Percentiles rank a stretch among this genome's conserved stretches.
Conservation (phyloP, 2,329 filamentous ascomycete species). For the Diaporthe velutina region DNA sequence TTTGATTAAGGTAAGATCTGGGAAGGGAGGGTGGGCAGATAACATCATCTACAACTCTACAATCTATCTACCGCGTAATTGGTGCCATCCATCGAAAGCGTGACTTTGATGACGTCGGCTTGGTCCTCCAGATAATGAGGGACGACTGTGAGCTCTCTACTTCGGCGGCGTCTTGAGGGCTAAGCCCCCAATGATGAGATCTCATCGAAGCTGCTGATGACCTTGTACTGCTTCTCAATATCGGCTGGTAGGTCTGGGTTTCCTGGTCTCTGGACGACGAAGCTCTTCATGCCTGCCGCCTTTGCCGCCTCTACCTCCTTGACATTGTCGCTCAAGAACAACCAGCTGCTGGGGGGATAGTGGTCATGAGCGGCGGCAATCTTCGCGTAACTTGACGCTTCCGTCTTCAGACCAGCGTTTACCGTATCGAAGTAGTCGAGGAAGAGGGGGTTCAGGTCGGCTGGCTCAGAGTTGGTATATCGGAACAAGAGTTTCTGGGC, state of each 20-base stretch:
- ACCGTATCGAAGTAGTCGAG: conserved; percentile 83
- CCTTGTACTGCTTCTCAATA: conserved; percentile 43
- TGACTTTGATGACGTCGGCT: neutral
- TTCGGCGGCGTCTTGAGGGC: neutral
- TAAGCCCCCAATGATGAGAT: conserved; percentile 33
- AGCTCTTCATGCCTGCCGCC: conserved; percentile 72
- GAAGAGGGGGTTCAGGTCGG: conserved; percentile 72
- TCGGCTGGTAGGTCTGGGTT: conserved; percentile 73
- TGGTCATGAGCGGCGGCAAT: conserved; percentile 67
- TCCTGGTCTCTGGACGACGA: conserved; percentile 75
- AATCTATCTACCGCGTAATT: neutral
- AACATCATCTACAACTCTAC: neutral
- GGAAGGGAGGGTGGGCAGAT: conserved; percentile 10
- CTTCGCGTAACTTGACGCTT: conserved; percentile 74
- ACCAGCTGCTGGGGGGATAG: conserved; percentile 65
- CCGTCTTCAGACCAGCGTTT: conserved; percentile 81
- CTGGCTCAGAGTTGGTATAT: conserved; percentile 70
- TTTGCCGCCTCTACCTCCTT: conserved; percentile 75
- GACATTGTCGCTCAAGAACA: conserved; percentile 88
- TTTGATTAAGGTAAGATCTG: neutral
- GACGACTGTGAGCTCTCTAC: neutral
- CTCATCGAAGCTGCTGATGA: conserved; percentile 50
- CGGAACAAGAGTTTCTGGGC: conserved; percentile 86
- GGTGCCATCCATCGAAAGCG: neutral
- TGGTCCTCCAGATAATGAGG: neutral